Evolutionary conservation across 2,329 filamentous ascomycete genomes (phyloP).

Genomic region (Fonsecaea multimorphosa): DNA sequence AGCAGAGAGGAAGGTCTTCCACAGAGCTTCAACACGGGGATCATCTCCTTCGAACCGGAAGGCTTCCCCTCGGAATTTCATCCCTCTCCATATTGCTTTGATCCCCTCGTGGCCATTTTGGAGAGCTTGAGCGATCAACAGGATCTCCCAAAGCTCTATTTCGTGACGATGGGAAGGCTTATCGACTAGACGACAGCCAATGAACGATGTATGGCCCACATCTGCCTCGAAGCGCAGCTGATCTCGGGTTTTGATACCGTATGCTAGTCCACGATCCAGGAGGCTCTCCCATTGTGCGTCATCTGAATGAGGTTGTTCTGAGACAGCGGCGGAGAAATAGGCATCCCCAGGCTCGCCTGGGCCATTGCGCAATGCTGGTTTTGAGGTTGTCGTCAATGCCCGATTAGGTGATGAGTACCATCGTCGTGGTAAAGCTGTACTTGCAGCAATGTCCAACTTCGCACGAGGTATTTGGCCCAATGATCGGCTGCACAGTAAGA

Average conservation of each 20-base stretch:
- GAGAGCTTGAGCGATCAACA: slow-evolving; percentile 52
- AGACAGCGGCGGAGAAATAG: slow-evolving; percentile 10
- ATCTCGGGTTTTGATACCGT: slow-evolving; percentile 43
- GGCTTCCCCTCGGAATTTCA: slow-evolving; percentile 33
- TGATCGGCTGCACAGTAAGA: background rate
- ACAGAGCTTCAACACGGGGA: slow-evolving; percentile 30
- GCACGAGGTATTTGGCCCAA: background rate
- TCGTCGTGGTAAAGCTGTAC: background rate
- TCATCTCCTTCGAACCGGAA: slow-evolving; percentile 35
- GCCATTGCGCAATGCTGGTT: background rate
- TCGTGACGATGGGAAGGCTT: slow-evolving; percentile 43
- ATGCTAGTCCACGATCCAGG: slow-evolving; percentile 33
- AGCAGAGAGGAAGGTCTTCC: slow-evolving; percentile 34
- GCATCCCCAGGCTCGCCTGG: background rate
- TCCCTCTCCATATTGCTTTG: slow-evolving; percentile 48
- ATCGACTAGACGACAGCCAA: slow-evolving; percentile 50
- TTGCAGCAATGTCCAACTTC: background rate
- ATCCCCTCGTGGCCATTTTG: slow-evolving; percentile 52
- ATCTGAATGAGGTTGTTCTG: background rate
- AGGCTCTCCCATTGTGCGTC: slow-evolving; percentile 26
- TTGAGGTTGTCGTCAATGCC: slow-evolving; percentile 4
- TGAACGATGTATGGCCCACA: slow-evolving; percentile 45
- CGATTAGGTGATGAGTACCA: background rate
- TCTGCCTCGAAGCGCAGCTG: slow-evolving; percentile 52
- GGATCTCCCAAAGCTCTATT: slow-evolving; percentile 53